phyloP scores from a whole-genome alignment of 1,139 yeast species.

The Diutina mesorugosa region DNA sequence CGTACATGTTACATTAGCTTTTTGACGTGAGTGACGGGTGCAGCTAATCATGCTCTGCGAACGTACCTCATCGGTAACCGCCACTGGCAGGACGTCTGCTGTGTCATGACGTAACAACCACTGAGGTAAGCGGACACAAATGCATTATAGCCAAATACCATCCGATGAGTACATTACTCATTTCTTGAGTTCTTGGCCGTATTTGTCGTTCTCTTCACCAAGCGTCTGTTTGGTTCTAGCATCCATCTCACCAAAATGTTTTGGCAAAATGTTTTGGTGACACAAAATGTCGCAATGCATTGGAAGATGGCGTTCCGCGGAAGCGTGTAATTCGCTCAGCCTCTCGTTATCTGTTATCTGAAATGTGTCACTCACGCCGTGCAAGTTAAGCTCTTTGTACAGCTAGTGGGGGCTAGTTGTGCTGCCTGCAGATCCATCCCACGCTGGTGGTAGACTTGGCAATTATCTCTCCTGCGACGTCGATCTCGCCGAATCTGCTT shows the following conservation, averaged over 20 bases:
- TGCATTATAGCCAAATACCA: not conserved
- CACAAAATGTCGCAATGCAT: not conserved
- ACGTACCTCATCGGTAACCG: not conserved
- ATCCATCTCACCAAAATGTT: too few species aligned
- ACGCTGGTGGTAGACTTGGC: not conserved
- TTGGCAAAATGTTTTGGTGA: not conserved
- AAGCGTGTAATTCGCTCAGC: not conserved
- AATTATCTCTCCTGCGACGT: not conserved
- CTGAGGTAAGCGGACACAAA: not conserved
- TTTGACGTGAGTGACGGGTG: not conserved
- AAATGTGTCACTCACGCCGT: not conserved
- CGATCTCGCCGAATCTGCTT: not conserved
- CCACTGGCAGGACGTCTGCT: not conserved
- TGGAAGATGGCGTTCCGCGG: not conserved
- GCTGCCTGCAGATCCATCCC: not conserved
- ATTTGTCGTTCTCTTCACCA: too few species aligned
- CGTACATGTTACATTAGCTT: not conserved
- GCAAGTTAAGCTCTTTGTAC: not conserved
- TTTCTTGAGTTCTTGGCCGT: too few species aligned
- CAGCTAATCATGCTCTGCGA: not conserved
- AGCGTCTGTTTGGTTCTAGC: too few species aligned
- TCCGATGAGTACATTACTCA: too few species aligned
- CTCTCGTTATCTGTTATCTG: not conserved
- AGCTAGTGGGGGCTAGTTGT: not conserved
- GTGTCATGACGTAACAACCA: not conserved